Conservation (phyloP, 177 flowering plant genomes). For the Vitis hybrid region DNA sequence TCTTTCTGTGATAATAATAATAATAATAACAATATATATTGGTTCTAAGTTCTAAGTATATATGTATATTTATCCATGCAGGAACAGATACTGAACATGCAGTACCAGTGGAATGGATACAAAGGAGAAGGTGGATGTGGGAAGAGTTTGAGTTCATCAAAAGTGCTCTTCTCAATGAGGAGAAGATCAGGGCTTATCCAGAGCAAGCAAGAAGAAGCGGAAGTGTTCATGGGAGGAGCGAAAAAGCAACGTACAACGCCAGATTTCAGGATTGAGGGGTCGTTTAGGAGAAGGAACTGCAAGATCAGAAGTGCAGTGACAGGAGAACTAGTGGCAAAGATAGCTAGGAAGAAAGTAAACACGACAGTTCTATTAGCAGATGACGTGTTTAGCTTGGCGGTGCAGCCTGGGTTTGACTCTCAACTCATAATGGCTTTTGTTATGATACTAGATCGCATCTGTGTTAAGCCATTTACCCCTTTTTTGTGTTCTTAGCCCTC, state of each 20-base stretch:
- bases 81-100: slow-evolving; percentile 47
- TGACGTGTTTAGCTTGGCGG: slow-evolving; percentile 53
- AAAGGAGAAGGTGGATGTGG: slow-evolving; percentile 33
- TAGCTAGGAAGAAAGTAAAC: slow-evolving; percentile 49
- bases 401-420: slow-evolving; percentile 43
- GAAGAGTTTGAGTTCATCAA: slow-evolving; percentile 5
- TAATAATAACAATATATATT: too few species aligned
- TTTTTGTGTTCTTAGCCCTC: slow-evolving; percentile 32
- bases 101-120: slow-evolving; percentile 53
- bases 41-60: neutral
- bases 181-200: slow-evolving; percentile 19
- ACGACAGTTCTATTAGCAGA: slow-evolving; percentile 37
- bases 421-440: slow-evolving; percentile 59
- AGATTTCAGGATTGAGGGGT: slow-evolving; percentile 49
- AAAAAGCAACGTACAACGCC: slow-evolving; percentile 8
- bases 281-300: slow-evolving; percentile 43
- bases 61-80: neutral
- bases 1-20: too few species aligned
- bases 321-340: slow-evolving; percentile 45
- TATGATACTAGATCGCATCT: slow-evolving; percentile 55
- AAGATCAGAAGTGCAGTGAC: slow-evolving; percentile 20
- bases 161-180: slow-evolving; percentile 48
- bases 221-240: slow-evolving; percentile 31
- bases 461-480: slow-evolving; percentile 34
- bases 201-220: slow-evolving; percentile 25